Evolutionary conservation across 164 flowering plant species (phyloP), one percentile per base, ranked within the genome.

Genomic region (Annona cherimola): DNA sequence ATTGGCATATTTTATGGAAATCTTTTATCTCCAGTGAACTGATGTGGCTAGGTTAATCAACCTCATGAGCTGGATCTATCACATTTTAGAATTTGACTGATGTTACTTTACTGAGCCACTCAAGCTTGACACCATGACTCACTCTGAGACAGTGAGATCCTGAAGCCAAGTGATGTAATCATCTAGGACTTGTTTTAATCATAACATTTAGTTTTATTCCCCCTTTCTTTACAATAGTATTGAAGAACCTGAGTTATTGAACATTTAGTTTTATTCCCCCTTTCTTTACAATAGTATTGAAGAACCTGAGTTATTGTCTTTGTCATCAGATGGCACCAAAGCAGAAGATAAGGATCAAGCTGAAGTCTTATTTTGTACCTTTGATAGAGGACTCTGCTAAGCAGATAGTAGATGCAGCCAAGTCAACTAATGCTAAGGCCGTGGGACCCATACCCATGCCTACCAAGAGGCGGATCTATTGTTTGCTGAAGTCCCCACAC

Each of bases 361-460:
- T 95, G 68, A 85, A 93, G 80, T 93, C 99, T 20, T 93, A 89
- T 79, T 93, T 86, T 85, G 98, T 89, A 42, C 94, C 87, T 39
- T 71, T 93, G 63, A 90, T 95, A 68, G 99, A 95, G 81, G 98
- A 95, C 75, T 90, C 99, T 0, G 88, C 93, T 89, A 95, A 93
- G 86, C 93, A 89, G 81, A 93, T 95, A 76, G 77, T 95, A 89
- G 97, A 91, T 71, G 97, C 97, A 75, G 99, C 98, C 57, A 84
- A 83, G 77, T 87, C 80, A 2, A 90, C 93, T n/a, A 93, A 93
- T 80, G 99, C 98, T 14, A 91, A 90, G 80, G 90, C 91, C 60
- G 82, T 90, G 87, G 99, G 99, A 16, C 99, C 98, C 68, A 94
- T 95, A 14, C 98, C 98, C 9, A 77, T 95, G 62, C 99, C 99